Percentiles rank a stretch among this genome's conserved stretches.
phyloP scores from a whole-genome alignment of 2,329 filamentous ascomycete genomes.

The Xylaria hypoxylon region DNA sequence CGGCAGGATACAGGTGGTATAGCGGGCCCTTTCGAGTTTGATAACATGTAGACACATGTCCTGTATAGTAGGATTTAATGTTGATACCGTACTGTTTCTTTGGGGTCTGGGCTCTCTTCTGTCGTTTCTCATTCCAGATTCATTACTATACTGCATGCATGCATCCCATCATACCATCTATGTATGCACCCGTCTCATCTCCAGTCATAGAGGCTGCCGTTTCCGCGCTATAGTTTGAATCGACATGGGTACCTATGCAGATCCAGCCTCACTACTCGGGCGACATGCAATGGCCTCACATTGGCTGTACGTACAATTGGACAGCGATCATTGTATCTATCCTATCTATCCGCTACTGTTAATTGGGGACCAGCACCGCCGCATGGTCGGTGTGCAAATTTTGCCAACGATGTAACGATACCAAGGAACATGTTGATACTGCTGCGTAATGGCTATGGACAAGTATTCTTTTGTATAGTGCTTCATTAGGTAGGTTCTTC shows the following conservation, averaged over 20 bases:
- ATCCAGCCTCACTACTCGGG: neutral
- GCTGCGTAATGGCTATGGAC: neutral
- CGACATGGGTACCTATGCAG: conserved; percentile 14
- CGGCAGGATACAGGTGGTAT: neutral
- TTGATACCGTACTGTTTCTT: neutral
- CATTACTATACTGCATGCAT: neutral
- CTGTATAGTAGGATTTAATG: neutral
- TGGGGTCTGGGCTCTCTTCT: neutral
- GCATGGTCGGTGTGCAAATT: neutral
- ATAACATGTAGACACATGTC: neutral
- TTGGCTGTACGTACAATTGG: neutral
- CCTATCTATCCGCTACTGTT: no score
- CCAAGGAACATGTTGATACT: neutral
- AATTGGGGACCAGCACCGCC: neutral
- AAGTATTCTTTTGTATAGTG: neutral
- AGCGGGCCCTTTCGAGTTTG: neutral
- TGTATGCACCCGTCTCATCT: neutral
- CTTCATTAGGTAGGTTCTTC: neutral
- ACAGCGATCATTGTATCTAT: neutral
- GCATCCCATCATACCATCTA: neutral
- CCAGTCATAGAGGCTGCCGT: neutral
- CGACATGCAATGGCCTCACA: conserved; percentile 1
- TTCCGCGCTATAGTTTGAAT: neutral
- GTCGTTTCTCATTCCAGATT: neutral
- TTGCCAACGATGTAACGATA: neutral